These are phyloP conservation scores for Acer negundo DNA, from an alignment of 345 rosid species.

Conservation along the genomic window DNA sequence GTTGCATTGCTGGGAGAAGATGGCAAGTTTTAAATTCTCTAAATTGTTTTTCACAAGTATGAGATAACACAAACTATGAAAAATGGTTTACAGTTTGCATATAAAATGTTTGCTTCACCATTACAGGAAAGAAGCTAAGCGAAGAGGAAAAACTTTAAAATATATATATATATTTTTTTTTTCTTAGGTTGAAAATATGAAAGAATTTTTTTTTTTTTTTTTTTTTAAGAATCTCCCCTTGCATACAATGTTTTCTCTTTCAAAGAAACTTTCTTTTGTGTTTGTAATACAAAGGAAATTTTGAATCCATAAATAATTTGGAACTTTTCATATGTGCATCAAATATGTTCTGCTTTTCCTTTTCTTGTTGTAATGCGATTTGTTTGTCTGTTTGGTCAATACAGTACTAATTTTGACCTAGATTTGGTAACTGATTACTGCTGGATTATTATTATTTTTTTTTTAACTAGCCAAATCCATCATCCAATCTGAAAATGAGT, in stretches of 20 bases:
- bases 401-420: background rate
- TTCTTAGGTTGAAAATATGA: too few relatives aligned
- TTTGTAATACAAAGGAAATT: background rate
- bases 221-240: background rate
- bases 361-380: background rate
- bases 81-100: background rate
- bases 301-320: background rate
- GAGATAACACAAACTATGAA: background rate
- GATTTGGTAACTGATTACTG: conserved; percentile 17
- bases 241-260: background rate
- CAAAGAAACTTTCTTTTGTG: background rate
- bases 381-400: background rate
- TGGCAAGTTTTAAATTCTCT: background rate
- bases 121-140: background rate
- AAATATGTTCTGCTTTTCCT: background rate
- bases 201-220: too few relatives aligned
- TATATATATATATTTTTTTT: too few relatives aligned
- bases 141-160: background rate
- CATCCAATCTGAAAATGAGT: conserved; percentile 71
- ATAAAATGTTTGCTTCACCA: background rate
- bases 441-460: background rate
- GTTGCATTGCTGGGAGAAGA: background rate
- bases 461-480: conserved; percentile 54
- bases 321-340: background rate
- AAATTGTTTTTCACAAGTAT: background rate